Percentiles rank a stretch among this genome's conserved stretches.
These are phyloP conservation scores for Cutaneotrichosporon cavernicola DNA, from an alignment of 1,284 basidiomycete genomes.

Conservation along the genomic window DNA sequence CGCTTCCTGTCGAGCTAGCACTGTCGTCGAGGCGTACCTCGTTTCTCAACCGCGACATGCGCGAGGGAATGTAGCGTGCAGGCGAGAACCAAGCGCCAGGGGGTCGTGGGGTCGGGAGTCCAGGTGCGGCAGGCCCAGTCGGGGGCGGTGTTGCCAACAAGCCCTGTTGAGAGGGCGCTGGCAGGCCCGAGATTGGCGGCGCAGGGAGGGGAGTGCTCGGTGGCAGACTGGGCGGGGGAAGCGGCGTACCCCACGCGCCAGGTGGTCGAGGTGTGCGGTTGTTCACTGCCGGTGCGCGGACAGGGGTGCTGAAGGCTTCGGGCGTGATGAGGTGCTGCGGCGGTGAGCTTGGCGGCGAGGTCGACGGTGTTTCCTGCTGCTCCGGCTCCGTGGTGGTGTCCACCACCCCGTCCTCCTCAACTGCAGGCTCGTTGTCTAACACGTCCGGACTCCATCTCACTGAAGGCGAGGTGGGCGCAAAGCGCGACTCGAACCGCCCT, in stretches of 20 bases:
- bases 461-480: neutral
- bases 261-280: constrained; percentile 15
- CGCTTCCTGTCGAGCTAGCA: constrained; percentile 12
- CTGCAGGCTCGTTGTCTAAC: constrained; percentile 5
- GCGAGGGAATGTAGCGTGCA: constrained; percentile 9
- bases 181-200: neutral
- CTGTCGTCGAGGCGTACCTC: constrained; percentile 27
- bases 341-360: constrained; percentile 7
- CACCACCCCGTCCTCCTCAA: neutral
- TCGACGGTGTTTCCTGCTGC: neutral
- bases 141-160: neutral
- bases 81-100: constrained; percentile 32
- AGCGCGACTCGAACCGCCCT: neutral
- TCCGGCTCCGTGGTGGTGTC: neutral
- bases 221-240: neutral
- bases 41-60: constrained; percentile 18
- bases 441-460: constrained; percentile 15
- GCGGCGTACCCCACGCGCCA: constrained; percentile 9
- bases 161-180: neutral
- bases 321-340: constrained; percentile 11
- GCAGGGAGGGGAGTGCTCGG: neutral
- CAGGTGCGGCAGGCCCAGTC: neutral
- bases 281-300: neutral
- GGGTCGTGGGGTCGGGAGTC: constrained; percentile 30
- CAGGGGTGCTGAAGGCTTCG: neutral